Evolutionary conservation across 495 filamentous ascomycete species (phyloP).

Genomic region (Rusavskia elegans): DNA sequence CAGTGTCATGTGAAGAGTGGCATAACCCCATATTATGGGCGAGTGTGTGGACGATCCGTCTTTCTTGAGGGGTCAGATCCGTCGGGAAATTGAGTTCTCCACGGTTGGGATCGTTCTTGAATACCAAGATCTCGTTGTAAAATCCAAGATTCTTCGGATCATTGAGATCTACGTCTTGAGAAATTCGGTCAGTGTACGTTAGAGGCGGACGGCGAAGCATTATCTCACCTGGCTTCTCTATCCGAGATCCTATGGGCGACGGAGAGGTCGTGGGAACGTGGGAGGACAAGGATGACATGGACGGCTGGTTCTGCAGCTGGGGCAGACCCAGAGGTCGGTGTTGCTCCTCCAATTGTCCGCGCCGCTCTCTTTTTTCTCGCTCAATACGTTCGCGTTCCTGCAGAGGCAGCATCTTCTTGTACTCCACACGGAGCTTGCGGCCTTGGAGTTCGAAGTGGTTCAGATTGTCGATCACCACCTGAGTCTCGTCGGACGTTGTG

Average conservation of each 20-base stretch:
- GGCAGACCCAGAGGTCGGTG: constrained; percentile 54
- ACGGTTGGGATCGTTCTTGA: constrained; percentile 60
- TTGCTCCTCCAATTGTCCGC: constrained; percentile 93
- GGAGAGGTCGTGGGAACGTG: constrained; percentile 55
- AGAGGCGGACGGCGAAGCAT: background rate
- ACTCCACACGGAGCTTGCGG: constrained; percentile 85
- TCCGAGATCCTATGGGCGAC: constrained; percentile 48
- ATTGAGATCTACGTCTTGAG: constrained; percentile 72
- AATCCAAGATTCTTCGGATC: constrained; percentile 74
- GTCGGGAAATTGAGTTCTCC: constrained; percentile 74
- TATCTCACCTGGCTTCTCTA: constrained; percentile 45
- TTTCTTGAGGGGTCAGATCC: constrained; percentile 63
- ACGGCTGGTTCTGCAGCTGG: constrained; percentile 65
- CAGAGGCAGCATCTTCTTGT: constrained; percentile 97
- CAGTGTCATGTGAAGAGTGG: constrained; percentile 75
- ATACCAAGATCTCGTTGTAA: constrained; percentile 77
- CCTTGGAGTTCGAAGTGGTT: constrained; percentile 94
- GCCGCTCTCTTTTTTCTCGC: constrained; percentile 88
- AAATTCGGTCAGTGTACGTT: background rate
- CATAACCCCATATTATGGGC: constrained; percentile 89
- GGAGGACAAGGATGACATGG: constrained; percentile 68
- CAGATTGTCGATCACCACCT: constrained; percentile 72
- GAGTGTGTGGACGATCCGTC: constrained; percentile 80
- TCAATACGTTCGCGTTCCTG: constrained; percentile 93
- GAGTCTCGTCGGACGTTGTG: constrained; percentile 85